phyloP scores from a whole-genome alignment of 352 stramenopile genomes.

The Phytophthora pinifolia region DNA sequence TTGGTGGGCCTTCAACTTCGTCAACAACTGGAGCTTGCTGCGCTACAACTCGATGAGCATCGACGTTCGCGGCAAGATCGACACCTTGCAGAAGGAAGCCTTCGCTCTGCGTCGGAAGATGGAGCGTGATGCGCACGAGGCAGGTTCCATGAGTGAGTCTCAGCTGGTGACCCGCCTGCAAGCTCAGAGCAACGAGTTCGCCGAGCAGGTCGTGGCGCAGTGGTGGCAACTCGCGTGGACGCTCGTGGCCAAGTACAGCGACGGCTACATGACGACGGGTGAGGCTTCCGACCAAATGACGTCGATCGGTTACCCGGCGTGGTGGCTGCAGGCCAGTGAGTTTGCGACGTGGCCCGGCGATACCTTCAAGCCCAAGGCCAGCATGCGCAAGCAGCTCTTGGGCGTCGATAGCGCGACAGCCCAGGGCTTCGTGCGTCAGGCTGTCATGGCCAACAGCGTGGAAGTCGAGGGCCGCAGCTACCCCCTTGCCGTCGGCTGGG shows the following conservation, averaged over 20 bases:
- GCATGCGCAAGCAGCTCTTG: constrained; percentile 46
- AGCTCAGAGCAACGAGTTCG: constrained; percentile 54
- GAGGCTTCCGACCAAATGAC: constrained; percentile 46
- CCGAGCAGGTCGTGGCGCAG: constrained; percentile 44
- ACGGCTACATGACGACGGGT: constrained; percentile 71
- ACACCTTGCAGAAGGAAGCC: constrained; percentile 39
- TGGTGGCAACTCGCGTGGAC: constrained; percentile 73
- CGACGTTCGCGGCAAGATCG: constrained; percentile 46
- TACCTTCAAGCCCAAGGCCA: constrained; percentile 53
- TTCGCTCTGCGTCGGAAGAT: constrained; percentile 32
- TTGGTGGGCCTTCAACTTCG: constrained; percentile 88
- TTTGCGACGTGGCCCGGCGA: constrained; percentile 71
- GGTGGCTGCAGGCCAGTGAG: constrained; percentile 59
- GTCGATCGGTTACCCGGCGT: constrained; percentile 59
- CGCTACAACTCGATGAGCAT: constrained; percentile 71
- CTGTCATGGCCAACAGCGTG: constrained; percentile 5
- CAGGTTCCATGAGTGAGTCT: background rate
- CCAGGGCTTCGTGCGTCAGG: constrained; percentile 29
- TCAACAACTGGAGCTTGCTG: constrained; percentile 85
- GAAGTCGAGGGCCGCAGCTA: constrained; percentile 9
- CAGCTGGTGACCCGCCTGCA: constrained; percentile 36
- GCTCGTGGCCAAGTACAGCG: constrained; percentile 71
- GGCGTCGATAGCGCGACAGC: constrained; percentile 28
- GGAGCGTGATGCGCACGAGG: constrained; percentile 9
- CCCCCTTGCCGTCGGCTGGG: constrained; percentile 28